Evolutionary conservation across 352 stramenopile genomes (phyloP), one percentile per base, ranked within the genome.

Genomic region (Globisporangium okanoganense): DNA sequence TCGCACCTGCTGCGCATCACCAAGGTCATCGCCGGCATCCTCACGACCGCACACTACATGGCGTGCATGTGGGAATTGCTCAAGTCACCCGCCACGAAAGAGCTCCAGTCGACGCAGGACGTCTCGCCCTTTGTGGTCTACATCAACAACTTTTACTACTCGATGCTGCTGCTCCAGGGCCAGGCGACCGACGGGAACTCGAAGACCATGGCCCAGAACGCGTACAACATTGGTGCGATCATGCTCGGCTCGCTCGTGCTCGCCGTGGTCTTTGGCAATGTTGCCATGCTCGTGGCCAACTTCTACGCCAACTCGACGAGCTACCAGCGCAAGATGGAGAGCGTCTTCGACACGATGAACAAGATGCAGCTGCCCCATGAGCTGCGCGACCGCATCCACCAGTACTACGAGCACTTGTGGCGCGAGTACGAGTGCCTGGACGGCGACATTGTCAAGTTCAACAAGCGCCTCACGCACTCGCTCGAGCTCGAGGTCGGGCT

Each of bases 351-450:
- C 51, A 57, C 31, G 12, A 47, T 57, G 31, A 57, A 57, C 51
- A 57, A 47, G 48, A 56, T 63, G 43, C 24, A 25, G 9, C 20
- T 57, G 16, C 51, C 31, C 7, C 51, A 57, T 10, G 51, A 57
- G 12, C 51, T 57, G 8, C 31, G 33, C 5, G 20, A 57, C 3
- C 33, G 51, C 12, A 57, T 57, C 9, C 73, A 75, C 24, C 65
- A 82, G 44, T 90, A 89, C 38, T 92, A 90, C 52, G 75, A 79
- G 20, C 75, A 90, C 57, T 52, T 92, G 14, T 87, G 75, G 70
- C 60, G 71, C 45, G 76, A 89, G 56, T 87, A 90, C 62, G 73
- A 90, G 62, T 85, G 72, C 27, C 47, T 89, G 8, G 74, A 92
- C 52, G 76, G 77, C 9, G 64, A 81, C 25, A 72, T 87, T n/a